phyloP scores from a whole-genome alignment of 2,329 filamentous ascomycete species.

The Fusarium sp. region DNA sequence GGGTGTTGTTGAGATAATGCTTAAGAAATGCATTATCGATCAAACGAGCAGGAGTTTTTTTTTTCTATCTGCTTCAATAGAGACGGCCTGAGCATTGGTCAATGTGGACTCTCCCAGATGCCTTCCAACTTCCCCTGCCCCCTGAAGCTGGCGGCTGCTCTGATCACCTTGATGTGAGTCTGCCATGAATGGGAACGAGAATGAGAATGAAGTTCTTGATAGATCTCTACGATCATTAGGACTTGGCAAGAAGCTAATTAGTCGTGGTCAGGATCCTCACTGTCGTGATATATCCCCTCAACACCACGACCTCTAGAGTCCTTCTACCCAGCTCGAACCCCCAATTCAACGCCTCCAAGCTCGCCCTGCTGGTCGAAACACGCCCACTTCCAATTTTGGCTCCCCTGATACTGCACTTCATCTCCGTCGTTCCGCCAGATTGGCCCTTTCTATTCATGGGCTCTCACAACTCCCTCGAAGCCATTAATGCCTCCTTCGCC shows the following conservation, averaged over 20 bases:
- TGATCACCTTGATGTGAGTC: neutral
- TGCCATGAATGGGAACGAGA: neutral
- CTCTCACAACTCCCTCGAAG: conserved; percentile 57
- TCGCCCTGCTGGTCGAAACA: conserved; percentile 68
- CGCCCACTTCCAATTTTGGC: conserved; percentile 62
- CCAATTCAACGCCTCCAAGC: conserved; percentile 54
- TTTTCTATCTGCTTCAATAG: neutral
- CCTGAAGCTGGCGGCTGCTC: neutral
- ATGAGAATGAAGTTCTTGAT: neutral
- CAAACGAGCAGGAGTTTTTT: neutral
- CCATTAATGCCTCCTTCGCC: conserved; percentile 58
- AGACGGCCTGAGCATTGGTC: neutral
- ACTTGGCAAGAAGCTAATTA: neutral
- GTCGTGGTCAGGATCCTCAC: neutral
- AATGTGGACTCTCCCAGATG: neutral
- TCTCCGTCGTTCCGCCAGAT: conserved; percentile 66
- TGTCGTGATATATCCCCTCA: neutral
- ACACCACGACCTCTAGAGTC: neutral
- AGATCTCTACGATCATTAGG: neutral
- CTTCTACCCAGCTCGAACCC: neutral
- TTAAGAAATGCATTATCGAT: neutral
- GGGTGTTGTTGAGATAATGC: neutral
- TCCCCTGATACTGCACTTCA: conserved; percentile 67
- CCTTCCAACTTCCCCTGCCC: neutral
- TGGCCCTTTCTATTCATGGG: conserved; percentile 70